Base-by-base conservation (phyloP, 805 yeast species). In the Metschnikowia hibisci region DNA sequence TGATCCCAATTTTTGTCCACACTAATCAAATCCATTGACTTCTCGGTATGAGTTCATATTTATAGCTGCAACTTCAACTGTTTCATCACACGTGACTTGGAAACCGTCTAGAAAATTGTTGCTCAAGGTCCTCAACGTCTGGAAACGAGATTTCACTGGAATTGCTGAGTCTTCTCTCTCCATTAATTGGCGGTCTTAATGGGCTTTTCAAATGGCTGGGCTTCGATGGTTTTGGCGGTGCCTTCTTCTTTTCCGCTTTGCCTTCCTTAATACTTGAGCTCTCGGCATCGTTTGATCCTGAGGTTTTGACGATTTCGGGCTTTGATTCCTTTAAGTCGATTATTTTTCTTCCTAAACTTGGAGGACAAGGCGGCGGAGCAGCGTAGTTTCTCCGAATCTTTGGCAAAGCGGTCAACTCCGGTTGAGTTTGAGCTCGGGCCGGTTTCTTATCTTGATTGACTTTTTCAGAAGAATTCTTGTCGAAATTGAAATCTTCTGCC, bases 211-310 rank as follows among this genome's bases (percentile, higher is more conserved):
- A 62, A 52, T 77, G 74, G 3, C 57, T 55, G 3, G 91, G 90
- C 53, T 84, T 84, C 53, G 66, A 67, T 1, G 89, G 89, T 51
- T 80, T 81, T 23, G 82, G 81, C 1, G 82, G 79, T 27, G 82
- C 78, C 41, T 57, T 60, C 47, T 66, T 65, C 23, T 42, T 41
- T 15, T 34, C 36, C 13, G 16, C 23, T 36, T 25, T 6, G 23
- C 23, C 23, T 20, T 6, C 23, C 23, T 20, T 20, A 8, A 6
- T 20, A 20, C 8, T 20, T 20, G 23, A 8, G 7, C 40, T 26
- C 35, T 9, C 13, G 20, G n/a, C 6, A 11, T 32, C 11, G 31
- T n/a, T 13, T n/a, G 32, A 33, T 8, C 13, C 31, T 2, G 15
- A 7, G 27, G 5, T 8, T 8, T 20, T 20, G 23, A 20, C 8